Evolutionary conservation across 495 filamentous ascomycete species (phyloP).

Genomic region (Amphirosellinia nigrospora): DNA sequence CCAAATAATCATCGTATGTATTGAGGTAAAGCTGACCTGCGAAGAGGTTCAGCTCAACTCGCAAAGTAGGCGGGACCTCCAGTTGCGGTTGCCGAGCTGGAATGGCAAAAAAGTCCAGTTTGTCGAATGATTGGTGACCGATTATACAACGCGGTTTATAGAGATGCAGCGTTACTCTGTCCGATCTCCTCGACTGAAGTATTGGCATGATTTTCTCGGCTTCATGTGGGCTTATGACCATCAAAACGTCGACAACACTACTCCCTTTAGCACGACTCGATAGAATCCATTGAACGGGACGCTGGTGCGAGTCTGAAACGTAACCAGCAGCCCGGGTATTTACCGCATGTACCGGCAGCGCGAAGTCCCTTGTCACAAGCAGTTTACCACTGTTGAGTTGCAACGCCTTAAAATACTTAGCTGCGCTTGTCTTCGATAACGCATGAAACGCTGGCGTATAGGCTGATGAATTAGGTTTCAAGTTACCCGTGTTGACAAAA

Average conservation of each 20-base stretch:
- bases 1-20: slow-evolving; percentile 58
- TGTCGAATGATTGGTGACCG: slow-evolving; percentile 53
- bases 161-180: slow-evolving; percentile 55
- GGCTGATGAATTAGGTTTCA: slow-evolving; percentile 33
- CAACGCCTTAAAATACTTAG: slow-evolving; percentile 34
- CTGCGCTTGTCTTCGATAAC: slow-evolving; percentile 49
- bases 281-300: slow-evolving; percentile 66
- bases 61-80: slow-evolving; percentile 33
- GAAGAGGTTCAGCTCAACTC: slow-evolving; percentile 67
- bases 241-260: slow-evolving; percentile 38
- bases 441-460: slow-evolving; percentile 57
- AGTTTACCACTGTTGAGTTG: slow-evolving; percentile 53
- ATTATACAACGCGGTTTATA: slow-evolving; percentile 63
- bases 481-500: slow-evolving; percentile 44
- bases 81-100: slow-evolving; percentile 31
- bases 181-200: slow-evolving; percentile 38
- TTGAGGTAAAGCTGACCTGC: slow-evolving; percentile 69
- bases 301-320: slow-evolving; percentile 58
- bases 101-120: slow-evolving; percentile 50
- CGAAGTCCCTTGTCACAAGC: slow-evolving; percentile 62
- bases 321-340: slow-evolving; percentile 16
- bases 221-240: slow-evolving; percentile 70
- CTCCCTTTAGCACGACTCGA: slow-evolving; percentile 31
- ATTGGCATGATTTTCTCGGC: slow-evolving; percentile 57
- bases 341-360: slow-evolving; percentile 57